A percentile compares a stretch with the other conserved stretches of the same genome.
Evolutionary conservation across 495 filamentous ascomycete species (phyloP).

Genomic region (Xylaria palmicola): DNA sequence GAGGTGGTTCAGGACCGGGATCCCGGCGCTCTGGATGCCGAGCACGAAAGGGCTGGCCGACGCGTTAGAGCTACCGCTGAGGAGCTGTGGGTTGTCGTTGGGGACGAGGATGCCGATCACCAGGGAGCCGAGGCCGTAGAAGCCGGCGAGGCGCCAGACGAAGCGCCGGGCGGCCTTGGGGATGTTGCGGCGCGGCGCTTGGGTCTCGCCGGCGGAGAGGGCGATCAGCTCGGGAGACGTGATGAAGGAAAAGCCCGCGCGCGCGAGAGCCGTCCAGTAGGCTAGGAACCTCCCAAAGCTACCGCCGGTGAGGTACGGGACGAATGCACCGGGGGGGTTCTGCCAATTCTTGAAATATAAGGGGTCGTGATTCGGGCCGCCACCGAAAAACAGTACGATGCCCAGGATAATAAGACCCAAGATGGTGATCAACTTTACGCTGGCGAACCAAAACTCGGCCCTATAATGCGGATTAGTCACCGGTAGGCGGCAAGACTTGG

Average conservation of each 20-base stretch:
- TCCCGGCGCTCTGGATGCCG: constrained; percentile 46
- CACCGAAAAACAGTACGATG: not conserved
- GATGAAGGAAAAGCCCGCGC: constrained; percentile 51
- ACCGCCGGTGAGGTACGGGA: constrained; percentile 53
- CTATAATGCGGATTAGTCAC: constrained; percentile 5
- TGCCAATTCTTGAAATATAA: constrained; percentile 70
- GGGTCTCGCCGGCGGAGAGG: constrained; percentile 74
- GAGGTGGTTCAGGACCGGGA: constrained; percentile 44
- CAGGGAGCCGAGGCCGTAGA: constrained; percentile 70
- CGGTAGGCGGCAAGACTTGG: not conserved
- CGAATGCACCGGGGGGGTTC: constrained; percentile 65
- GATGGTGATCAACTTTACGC: not conserved
- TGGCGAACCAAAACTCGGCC: constrained; percentile 59
- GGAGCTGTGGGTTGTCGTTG: constrained; percentile 52
- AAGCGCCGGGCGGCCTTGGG: constrained; percentile 71
- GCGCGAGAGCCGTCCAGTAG: constrained; percentile 47
- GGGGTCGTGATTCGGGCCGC: constrained; percentile 36
- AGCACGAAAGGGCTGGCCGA: constrained; percentile 61
- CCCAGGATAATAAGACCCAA: not conserved
- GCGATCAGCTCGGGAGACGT: constrained; percentile 52
- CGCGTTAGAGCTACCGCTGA: constrained; percentile 55
- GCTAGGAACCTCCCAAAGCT: constrained; percentile 48
- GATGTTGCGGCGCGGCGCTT: constrained; percentile 72
- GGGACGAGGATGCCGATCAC: constrained; percentile 68
- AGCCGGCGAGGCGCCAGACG: constrained; percentile 66